Evolutionary conservation across 306 rosid species (phyloP).

Genomic region (Casuarina equisetifolia): DNA sequence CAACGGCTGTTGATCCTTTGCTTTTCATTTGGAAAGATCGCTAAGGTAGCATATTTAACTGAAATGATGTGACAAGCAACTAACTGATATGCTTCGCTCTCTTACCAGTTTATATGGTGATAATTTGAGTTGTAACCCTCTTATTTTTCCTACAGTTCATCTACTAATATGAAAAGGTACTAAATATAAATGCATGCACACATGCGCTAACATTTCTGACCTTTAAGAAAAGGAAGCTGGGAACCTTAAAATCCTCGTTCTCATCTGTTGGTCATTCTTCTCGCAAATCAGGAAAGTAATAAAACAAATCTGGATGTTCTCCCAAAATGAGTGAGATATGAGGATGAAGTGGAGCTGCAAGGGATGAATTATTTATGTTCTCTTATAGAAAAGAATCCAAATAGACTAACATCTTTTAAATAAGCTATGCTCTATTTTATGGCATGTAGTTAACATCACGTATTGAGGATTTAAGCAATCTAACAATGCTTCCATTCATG

Average conservation of each 20-base stretch:
- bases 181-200: too few species aligned
- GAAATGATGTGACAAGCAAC: slow-evolving; percentile 18
- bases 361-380: background rate
- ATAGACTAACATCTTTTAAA: too few species aligned
- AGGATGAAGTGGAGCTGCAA: background rate
- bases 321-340: background rate
- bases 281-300: background rate
- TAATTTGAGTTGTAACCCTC: background rate
- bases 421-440: background rate
- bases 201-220: background rate
- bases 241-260: background rate
- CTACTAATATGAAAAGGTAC: too few species aligned
- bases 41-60: slow-evolving; percentile 54
- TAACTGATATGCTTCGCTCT: background rate
- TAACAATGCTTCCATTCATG: slow-evolving; percentile 24
- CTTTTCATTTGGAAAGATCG: slow-evolving; percentile 57
- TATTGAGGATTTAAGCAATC: slow-evolving; percentile 18
- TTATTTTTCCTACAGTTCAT: background rate
- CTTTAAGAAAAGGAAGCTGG: background rate
- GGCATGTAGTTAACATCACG: slow-evolving; percentile 6
- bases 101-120: background rate
- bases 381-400: background rate
- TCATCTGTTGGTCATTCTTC: background rate
- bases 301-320: background rate
- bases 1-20: slow-evolving; percentile 91